Percentiles rank a stretch among this genome's conserved stretches.
These are phyloP conservation scores for Striga asiatica DNA, from an alignment of 257 asterid species.

Conservation along the genomic window DNA sequence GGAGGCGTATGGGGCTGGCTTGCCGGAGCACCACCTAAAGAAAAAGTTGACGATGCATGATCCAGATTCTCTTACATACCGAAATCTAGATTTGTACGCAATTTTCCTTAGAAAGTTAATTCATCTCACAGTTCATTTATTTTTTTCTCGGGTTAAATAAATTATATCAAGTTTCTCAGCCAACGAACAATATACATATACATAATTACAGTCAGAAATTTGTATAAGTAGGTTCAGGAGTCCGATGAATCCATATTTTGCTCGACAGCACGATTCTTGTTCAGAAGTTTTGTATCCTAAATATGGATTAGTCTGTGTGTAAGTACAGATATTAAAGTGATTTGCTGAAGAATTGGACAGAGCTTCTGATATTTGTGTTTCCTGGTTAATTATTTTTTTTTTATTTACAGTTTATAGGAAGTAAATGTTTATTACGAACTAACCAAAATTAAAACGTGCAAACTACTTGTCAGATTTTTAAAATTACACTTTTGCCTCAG, in stretches of 20 bases:
- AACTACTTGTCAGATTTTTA: too few relatives aligned
- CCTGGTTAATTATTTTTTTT: too few relatives aligned
- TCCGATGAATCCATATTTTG: conserved; percentile 7
- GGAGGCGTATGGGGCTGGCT: conserved; percentile 99
- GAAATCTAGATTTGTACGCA: conserved; percentile 1
- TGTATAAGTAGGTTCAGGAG: conserved; percentile 17
- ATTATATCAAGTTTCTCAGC: conserved; percentile 15
- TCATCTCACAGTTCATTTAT: conserved; percentile 7
- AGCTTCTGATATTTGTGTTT: too few relatives aligned
- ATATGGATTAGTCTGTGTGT: conserved; percentile 15
- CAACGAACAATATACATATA: conserved; percentile 1
- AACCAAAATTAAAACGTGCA: too few relatives aligned
- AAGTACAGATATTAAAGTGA: conserved; percentile 11
- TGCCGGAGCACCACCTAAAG: conserved; percentile 57
- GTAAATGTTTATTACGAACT: too few relatives aligned
- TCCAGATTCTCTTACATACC: conserved; percentile 13
- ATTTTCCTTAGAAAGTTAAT: conserved; percentile 5
- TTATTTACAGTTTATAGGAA: too few relatives aligned
- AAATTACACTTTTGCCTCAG: too few relatives aligned
- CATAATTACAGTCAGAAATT: conserved; percentile 12
- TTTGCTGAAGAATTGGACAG: background rate
- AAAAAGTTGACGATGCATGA: conserved; percentile 31
- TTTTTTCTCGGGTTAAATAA: conserved; percentile 28
- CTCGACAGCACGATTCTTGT: conserved; percentile 14
- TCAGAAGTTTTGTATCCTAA: conserved; percentile 12